A percentile compares a stretch with the other conserved stretches of the same genome.
Conservation (phyloP, 441 rosid genomes). For the Capsella rubella region DNA sequence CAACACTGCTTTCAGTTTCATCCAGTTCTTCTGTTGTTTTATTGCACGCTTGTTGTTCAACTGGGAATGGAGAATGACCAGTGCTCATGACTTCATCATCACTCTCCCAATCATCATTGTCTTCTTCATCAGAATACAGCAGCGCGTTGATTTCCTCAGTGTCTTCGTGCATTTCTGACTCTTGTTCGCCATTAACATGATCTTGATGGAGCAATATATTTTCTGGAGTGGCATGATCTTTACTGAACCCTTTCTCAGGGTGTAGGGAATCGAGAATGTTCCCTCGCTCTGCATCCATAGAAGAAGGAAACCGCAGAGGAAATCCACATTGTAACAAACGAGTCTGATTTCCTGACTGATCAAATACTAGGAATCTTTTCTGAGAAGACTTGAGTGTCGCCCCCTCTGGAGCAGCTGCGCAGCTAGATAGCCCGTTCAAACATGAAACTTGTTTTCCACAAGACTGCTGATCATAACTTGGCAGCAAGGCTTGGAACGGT, state of each 20-base stretch:
- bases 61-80: slow-evolving; percentile 67
- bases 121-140: slow-evolving; percentile 71
- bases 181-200: slow-evolving; percentile 49
- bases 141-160: slow-evolving; percentile 91
- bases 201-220: slow-evolving; percentile 46
- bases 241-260: slow-evolving; percentile 39
- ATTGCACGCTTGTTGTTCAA: slow-evolving; percentile 51
- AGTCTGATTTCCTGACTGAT: slow-evolving; percentile 71
- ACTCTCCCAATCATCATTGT: slow-evolving; percentile 49
- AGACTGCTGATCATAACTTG: slow-evolving; percentile 35
- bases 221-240: slow-evolving; percentile 37
- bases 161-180: slow-evolving; percentile 82
- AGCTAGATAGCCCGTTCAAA: slow-evolving; percentile 36
- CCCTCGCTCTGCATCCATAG: slow-evolving; percentile 41
- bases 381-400: slow-evolving; percentile 35
- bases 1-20: slow-evolving; percentile 52
- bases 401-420: slow-evolving; percentile 37
- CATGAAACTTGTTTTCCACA: slow-evolving; percentile 32
- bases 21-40: slow-evolving; percentile 43
- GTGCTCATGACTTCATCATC: slow-evolving; percentile 81
- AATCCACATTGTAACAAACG: slow-evolving; percentile 54
- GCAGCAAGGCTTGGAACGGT: slow-evolving; percentile 40
- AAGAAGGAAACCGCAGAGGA: slow-evolving; percentile 42
- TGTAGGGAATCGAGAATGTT: slow-evolving; percentile 39
- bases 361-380: slow-evolving; percentile 69